These are phyloP conservation scores for Uncinocarpus reesii DNA, from an alignment of 2,329 filamentous ascomycete genomes.

Conservation along the genomic window DNA sequence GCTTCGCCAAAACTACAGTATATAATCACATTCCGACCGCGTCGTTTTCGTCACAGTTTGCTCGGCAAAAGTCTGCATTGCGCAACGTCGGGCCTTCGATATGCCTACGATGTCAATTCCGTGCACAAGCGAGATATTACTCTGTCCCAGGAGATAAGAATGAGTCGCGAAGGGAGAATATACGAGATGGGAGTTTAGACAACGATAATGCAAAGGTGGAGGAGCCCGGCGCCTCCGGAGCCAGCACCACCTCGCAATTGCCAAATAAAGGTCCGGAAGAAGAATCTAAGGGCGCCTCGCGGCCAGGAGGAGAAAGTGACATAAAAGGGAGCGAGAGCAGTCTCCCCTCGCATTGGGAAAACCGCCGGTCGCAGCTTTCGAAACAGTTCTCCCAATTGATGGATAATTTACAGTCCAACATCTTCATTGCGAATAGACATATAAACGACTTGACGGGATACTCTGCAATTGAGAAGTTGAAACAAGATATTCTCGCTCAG, in stretches of 20 bases:
- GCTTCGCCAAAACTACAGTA: slow-evolving; percentile 20
- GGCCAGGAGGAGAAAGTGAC: neutral
- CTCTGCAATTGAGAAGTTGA: slow-evolving; percentile 77
- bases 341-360: slow-evolving; percentile 45
- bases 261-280: neutral
- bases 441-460: slow-evolving; percentile 95
- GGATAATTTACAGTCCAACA: slow-evolving; percentile 78
- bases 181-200: neutral
- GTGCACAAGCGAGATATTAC: slow-evolving; percentile 23
- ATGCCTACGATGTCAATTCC: slow-evolving; percentile 37
- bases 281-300: neutral
- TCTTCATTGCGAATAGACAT: slow-evolving; percentile 74
- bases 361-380: slow-evolving; percentile 46
- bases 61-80: neutral
- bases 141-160: slow-evolving; percentile 21
- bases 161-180: slow-evolving; percentile 2
- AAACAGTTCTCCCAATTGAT: slow-evolving; percentile 62
- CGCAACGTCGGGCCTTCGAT: slow-evolving; percentile 22
- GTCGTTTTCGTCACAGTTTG: neutral
- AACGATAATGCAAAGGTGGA: neutral
- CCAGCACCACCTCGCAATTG: neutral
- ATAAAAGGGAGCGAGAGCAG: slow-evolving; percentile 3
- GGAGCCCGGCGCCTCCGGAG: neutral
- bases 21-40: neutral
- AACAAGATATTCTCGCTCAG: slow-evolving; percentile 61